Base-by-base conservation (phyloP, 2,329 filamentous ascomycete genomes). In the Sphaceloma murrayae region DNA sequence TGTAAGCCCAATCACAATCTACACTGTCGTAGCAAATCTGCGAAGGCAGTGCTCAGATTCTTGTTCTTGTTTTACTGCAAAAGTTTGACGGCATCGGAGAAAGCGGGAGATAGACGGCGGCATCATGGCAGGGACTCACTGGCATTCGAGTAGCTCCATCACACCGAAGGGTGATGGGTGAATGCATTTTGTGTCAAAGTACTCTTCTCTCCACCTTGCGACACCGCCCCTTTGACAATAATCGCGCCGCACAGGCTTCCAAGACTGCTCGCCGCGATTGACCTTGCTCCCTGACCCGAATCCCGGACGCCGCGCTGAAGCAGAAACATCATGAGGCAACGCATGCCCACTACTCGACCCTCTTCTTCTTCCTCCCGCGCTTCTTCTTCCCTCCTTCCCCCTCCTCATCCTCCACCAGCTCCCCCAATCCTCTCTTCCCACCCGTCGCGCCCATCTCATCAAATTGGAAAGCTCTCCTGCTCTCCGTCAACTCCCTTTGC, bases 401-500 rank as follows among this genome's bases (percentile, higher is more conserved):
- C 54, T 78, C 74, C 52, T 86, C 76, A 46, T 78, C 75, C 67
- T 47, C 52, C 49, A 36, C 55, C 24, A 53, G 45, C 67, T 60
- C 74, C 69, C 52, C 53, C 38, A 53, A 53, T 11, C 49, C 54
- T 36, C 67, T 68, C 32, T 72, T 71, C 60, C 73, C 72, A 22
- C 48, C 53, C 21, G 68, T 67, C 21, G 72, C 71, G 59, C 73
- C 72, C 33, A 77, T 79, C 58, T 80, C 78, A 53, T 81, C 80
- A 42, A 66, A 76, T 56, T 80, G 75, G 52, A 88, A 76, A 43
- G 78, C 76, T 67, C 88, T 87, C 50, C 87, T 72, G 43, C 85
- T 82, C 56, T 82, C 77, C 61, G 91, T 91, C 50, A 96, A 78
- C 58, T 87, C 80, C 59, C 80, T 80, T 54, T 93, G 86, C 71